These are phyloP conservation scores for Ophiostoma quercus DNA, from an alignment of 2,329 filamentous ascomycete genomes.

Conservation along the genomic window DNA sequence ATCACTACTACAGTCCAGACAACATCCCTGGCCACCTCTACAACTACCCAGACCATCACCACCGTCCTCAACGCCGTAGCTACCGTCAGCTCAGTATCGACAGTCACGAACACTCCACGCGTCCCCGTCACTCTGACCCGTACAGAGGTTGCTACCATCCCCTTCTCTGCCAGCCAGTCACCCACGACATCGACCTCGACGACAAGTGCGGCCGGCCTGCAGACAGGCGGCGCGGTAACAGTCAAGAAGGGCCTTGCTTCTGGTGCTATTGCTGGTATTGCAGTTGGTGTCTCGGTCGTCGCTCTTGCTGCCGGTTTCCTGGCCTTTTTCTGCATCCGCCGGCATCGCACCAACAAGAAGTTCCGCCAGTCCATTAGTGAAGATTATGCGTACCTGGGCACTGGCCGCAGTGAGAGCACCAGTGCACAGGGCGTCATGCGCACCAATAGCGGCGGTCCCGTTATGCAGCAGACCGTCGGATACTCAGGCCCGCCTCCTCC, in stretches of 20 bases:
- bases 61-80: slow-evolving; percentile 26
- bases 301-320: slow-evolving; percentile 20
- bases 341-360: slow-evolving; percentile 17
- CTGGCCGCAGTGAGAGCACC: slow-evolving; percentile 30
- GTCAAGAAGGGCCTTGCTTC: slow-evolving; percentile 19
- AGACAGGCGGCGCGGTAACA: background rate
- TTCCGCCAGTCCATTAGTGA: slow-evolving; percentile 15
- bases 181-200: background rate
- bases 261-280: slow-evolving; percentile 28
- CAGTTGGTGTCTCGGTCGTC: slow-evolving; percentile 24
- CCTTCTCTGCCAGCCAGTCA: background rate
- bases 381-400: slow-evolving; percentile 39
- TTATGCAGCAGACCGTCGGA: background rate
- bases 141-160: slow-evolving; percentile 22
- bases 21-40: slow-evolving; percentile 16
- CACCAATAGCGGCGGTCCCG: slow-evolving; percentile 7
- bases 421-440: background rate
- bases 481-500: slow-evolving; percentile 25
- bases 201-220: slow-evolving; percentile 14
- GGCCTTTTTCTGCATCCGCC: slow-evolving; percentile 15
- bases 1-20: slow-evolving; percentile 17
- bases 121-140: slow-evolving; percentile 26
- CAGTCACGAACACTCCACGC: slow-evolving; percentile 24
- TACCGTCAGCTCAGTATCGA: slow-evolving; percentile 28
- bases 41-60: slow-evolving; percentile 19